Evolutionary conservation across 73 alveolate species (phyloP), one percentile per base, ranked within the genome.

Genomic region (Paramecium biaurelia): DNA sequence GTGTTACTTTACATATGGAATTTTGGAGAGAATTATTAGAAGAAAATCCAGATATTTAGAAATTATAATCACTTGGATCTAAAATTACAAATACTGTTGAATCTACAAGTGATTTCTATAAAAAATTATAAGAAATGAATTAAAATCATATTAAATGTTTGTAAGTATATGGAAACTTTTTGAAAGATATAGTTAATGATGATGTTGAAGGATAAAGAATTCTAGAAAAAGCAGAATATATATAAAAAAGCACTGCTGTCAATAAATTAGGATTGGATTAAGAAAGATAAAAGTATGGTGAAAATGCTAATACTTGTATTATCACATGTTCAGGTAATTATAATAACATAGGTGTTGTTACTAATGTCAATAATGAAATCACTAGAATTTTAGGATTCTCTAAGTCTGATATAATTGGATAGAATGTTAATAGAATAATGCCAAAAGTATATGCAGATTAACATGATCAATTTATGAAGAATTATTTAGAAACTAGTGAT

Each of bases 21-120:
- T 92, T 92, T 56, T 92, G 95, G 95, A 92, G 92, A 47, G 92
- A 92, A 41, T 70, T 92, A 32, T 23, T 92, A 38, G 95, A 92
- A 57, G 95, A 76, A 24, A 38, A 92, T n/a, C 92, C 95, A 43
- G 95, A 92, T 42, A 85, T 92, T 11, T 57, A 92, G 26, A 92
- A 92, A 57, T 70, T 92, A 4, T 35, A 74, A 20, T 58, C 85
- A 2, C 70, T 92, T 26, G 95, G 95, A 49, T 82, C 92, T 2
- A 85, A 92, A 32, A 92, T 92, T 7, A 92, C 95, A 38, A 92
- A 76, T 59, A 76, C 92, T 14, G 92, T 92, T 2, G 92, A 92
- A 57, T 42, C 85, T 20, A 85, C 95, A 12, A 41, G 68, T 35
- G 95, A 92, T 41, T 92, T 92, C 15, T 92, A 70, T 37, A 85